Evolutionary conservation across 345 rosid species (phyloP).

Genomic region (Populus euphratica): DNA sequence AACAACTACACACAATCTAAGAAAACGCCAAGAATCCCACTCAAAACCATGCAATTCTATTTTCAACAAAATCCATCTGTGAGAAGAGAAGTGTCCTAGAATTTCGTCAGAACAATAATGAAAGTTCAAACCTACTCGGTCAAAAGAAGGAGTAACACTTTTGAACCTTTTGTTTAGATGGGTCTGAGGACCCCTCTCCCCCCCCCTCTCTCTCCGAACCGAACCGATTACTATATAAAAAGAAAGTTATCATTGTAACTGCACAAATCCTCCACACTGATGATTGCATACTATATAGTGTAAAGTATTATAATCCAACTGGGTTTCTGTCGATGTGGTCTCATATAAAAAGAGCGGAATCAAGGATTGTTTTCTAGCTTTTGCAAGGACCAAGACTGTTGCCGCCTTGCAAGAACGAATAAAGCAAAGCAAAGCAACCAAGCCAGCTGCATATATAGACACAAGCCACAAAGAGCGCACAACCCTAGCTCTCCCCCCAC

Average conservation of each 20-base stretch:
- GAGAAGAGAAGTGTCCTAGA: neutral
- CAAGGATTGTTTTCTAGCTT: slow-evolving; percentile 29
- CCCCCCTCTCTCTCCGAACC: neutral
- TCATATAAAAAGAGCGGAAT: slow-evolving; percentile 21
- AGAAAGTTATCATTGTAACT: neutral
- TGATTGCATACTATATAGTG: neutral
- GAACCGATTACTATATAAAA: neutral
- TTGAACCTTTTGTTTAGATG: slow-evolving; percentile 9
- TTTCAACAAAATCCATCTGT: slow-evolving; percentile 14
- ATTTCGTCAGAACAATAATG: slow-evolving; percentile 8
- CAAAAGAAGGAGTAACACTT: slow-evolving; percentile 26
- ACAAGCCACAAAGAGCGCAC: slow-evolving; percentile 5
- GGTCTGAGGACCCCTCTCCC: neutral
- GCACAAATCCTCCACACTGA: neutral
- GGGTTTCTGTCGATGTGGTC: slow-evolving; percentile 1
- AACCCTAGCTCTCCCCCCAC: neutral
- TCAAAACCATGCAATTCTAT: slow-evolving; percentile 41
- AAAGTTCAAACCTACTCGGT: neutral
- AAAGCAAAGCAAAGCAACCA: neutral
- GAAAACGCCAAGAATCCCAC: slow-evolving; percentile 45
- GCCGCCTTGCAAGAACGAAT: neutral
- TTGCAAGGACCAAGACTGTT: slow-evolving; percentile 34
- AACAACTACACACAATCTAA: slow-evolving; percentile 10
- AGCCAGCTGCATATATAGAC: neutral
- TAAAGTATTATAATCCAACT: neutral